Percentiles rank a stretch among this genome's conserved stretches.
Conservation (phyloP, 352 stramenopile species). For the Phytophthora palmivora region DNA sequence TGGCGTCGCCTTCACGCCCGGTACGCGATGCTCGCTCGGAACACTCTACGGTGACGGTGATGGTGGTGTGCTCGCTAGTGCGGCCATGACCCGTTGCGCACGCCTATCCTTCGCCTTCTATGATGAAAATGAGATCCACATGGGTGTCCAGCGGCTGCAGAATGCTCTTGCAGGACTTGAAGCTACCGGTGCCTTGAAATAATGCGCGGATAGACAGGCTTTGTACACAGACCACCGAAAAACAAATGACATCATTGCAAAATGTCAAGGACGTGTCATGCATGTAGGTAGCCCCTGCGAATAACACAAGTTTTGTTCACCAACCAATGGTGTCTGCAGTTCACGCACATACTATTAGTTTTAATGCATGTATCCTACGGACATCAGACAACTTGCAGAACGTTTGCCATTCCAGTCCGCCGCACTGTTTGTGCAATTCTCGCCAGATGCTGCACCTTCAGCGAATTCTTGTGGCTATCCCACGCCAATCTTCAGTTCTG, state of each 20-base stretch:
- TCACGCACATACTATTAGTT: background rate
- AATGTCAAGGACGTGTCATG: constrained; percentile 25
- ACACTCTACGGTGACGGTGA: constrained; percentile 23
- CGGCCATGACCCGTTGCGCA: constrained; percentile 48
- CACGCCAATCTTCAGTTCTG: constrained; percentile 30
- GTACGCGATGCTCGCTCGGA: constrained; percentile 63
- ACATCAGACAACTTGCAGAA: background rate
- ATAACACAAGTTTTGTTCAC: background rate
- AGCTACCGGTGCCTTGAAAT: constrained; percentile 37
- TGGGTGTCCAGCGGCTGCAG: constrained; percentile 64
- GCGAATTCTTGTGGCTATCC: constrained; percentile 38
- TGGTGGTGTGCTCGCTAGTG: constrained; percentile 26
- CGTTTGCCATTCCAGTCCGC: constrained; percentile 5
- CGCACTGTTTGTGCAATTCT: constrained; percentile 31
- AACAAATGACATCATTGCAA: constrained; percentile 28
- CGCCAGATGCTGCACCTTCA: constrained; percentile 17
- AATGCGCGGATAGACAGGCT: constrained; percentile 10
- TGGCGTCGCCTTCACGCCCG: constrained; percentile 83
- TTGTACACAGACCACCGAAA: constrained; percentile 10
- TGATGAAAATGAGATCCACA: constrained; percentile 69
- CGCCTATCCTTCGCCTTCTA: constrained; percentile 89
- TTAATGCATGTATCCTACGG: too few species aligned
- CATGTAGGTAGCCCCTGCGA: background rate
- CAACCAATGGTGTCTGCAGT: background rate
- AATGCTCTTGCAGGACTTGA: constrained; percentile 43